Conservation (phyloP, 352 stramenopile species). For the Phytophthora pini region DNA sequence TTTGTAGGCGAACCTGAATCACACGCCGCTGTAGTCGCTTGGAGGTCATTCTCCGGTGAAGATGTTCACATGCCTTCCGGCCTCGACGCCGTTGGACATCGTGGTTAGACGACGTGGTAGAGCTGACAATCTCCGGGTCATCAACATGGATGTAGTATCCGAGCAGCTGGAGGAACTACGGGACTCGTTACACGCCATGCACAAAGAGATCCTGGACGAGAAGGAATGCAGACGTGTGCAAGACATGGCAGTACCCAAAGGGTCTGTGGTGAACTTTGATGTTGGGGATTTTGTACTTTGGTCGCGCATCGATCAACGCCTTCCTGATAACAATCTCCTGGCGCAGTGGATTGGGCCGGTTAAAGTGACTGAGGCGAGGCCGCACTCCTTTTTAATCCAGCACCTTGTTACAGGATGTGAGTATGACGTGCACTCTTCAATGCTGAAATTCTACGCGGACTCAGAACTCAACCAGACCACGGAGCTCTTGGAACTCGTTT, state of each 20-base stretch:
- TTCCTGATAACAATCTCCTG: slow-evolving; percentile 25
- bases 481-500: too few species aligned
- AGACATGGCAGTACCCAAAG: slow-evolving; percentile 8
- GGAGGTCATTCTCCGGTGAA: slow-evolving; percentile 7
- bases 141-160: too few species aligned
- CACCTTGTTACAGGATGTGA: slow-evolving; percentile 12
- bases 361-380: slow-evolving; percentile 7
- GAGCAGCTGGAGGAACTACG: neutral
- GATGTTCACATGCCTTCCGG: slow-evolving; percentile 20
- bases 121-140: too few species aligned
- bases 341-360: slow-evolving; percentile 27
- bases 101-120: too few species aligned
- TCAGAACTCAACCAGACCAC: too few species aligned
- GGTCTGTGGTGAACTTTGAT: slow-evolving; percentile 18
- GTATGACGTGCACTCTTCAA: slow-evolving; percentile 8
- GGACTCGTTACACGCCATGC: slow-evolving; percentile 7
- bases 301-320: slow-evolving; percentile 21
- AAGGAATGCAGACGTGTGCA: neutral
- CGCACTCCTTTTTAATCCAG: slow-evolving; percentile 21
- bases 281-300: slow-evolving; percentile 30
- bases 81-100: neutral
- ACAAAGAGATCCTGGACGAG: slow-evolving; percentile 8
- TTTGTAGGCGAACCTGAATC: slow-evolving; percentile 28
- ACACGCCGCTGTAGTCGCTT: slow-evolving; percentile 14
- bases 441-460: too few species aligned